These are phyloP conservation scores for Nakaseomyces delphensis DNA, from an alignment of 1,139 yeast genomes.

Conservation along the genomic window DNA sequence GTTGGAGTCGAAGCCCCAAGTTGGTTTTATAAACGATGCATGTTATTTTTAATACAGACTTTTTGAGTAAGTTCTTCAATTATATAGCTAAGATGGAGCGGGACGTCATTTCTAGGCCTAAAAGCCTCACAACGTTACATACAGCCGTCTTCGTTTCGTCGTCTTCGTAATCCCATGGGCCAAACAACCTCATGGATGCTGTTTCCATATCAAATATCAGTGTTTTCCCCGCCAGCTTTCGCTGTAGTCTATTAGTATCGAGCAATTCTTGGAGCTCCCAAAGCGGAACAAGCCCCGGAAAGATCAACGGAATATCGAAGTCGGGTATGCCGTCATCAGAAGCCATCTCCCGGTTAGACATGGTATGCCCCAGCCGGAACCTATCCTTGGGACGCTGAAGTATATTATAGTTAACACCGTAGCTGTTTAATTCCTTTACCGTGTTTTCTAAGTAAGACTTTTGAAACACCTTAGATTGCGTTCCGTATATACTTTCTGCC, in stretches of 20 bases:
- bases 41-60: too few relatives aligned
- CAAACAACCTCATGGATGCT: constrained; percentile 19
- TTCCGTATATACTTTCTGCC: constrained; percentile 36
- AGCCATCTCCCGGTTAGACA: constrained; percentile 2
- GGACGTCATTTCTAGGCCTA: constrained; percentile 33
- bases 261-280: constrained; percentile 35
- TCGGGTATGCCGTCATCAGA: constrained; percentile 11
- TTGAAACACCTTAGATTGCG: constrained; percentile 11
- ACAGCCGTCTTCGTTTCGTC: constrained; percentile 29
- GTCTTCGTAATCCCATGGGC: constrained; percentile 18
- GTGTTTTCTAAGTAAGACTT: not conserved
- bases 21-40: too few relatives aligned
- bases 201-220: constrained; percentile 20
- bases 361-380: not conserved
- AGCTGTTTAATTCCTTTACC: constrained; percentile 26
- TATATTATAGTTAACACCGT: constrained; percentile 14
- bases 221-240: constrained; percentile 18
- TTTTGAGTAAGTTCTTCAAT: too few relatives aligned
- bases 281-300: constrained; percentile 47
- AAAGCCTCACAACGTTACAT: constrained; percentile 37
- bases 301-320: constrained; percentile 36
- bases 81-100: not conserved
- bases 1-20: too few relatives aligned
- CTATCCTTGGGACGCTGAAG: constrained; percentile 7
- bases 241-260: constrained; percentile 18